These are phyloP conservation scores for Kuraishia hungarica DNA, from an alignment of 805 yeast species.

Conservation along the genomic window DNA sequence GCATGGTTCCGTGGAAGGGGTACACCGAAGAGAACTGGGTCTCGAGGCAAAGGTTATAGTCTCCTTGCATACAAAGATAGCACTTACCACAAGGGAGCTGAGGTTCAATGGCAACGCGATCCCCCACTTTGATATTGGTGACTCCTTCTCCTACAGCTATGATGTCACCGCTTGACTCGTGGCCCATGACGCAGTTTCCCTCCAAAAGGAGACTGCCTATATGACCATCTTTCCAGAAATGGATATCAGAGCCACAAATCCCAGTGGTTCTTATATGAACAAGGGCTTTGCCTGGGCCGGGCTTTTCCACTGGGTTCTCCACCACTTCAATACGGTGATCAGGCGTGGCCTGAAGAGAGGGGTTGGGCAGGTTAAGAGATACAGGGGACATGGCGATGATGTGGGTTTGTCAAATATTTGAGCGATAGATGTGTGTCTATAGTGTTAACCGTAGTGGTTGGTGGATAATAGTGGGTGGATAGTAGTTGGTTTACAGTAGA, in stretches of 20 bases:
- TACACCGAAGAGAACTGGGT: constrained; percentile 28
- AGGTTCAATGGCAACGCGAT: constrained; percentile 44
- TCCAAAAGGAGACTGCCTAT: constrained; percentile 39
- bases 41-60: constrained; percentile 30
- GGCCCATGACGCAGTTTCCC: constrained; percentile 32
- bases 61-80: constrained; percentile 28
- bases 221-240: constrained; percentile 57
- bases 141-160: constrained; percentile 43
- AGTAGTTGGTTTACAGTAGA: too few relatives aligned
- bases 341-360: constrained; percentile 14
- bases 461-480: too few relatives aligned
- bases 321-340: constrained; percentile 11
- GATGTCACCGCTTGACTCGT: constrained; percentile 37
- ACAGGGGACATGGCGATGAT: too few relatives aligned
- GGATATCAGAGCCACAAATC: constrained; percentile 70
- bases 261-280: constrained; percentile 60
- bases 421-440: too few relatives aligned
- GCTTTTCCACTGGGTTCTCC: constrained; percentile 13
- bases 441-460: too few relatives aligned
- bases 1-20: constrained; percentile 31
- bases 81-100: constrained; percentile 41
- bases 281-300: constrained; percentile 34
- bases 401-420: too few relatives aligned
- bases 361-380: constrained; percentile 4
- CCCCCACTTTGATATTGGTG: constrained; percentile 33